Evolutionary conservation across 192 early-diverging fungal species (phyloP), one percentile per base, ranked within the genome.

Genomic region (Lobulomyces angularis): DNA sequence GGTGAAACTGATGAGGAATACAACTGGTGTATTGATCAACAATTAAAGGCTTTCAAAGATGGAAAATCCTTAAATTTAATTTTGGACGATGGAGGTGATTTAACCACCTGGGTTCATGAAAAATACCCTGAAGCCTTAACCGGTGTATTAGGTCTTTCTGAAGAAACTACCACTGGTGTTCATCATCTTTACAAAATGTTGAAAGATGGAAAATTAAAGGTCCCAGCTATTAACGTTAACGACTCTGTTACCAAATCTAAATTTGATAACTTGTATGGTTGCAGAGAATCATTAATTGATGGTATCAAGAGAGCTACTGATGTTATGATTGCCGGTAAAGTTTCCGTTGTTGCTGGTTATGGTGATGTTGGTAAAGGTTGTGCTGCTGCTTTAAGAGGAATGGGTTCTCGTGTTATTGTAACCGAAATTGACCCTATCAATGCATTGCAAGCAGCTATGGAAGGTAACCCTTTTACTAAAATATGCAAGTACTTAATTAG

Each of bases 291-390:
- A 26, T 76, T 97, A 54, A 84, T 97, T 48, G 92, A 97, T 71
- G 92, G 92, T 59, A 97, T 93, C 80, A 97, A 95, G 91, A 83
- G 92, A 62, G 92, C 92, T 59, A 97, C 92, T 58, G 92, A 97
- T 60, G 92, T 97, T 60, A 93, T 94, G 90, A 97, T 97, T 67
- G 93, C 93, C 58, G 93, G 93, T 49, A 97, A 97, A 81, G 84
- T 97, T 37, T 75, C 87, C 43, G 84, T 94, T 45, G 90, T 94
- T 58, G 90, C 89, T 58, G 90, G 93, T 63, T 97, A 94, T 83
- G 93, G 93, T 70, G 93, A 97, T 71, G 93, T 97, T 63, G 93
- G 93, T 65, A 97, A 97, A 84, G 93, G 93, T 56, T 93, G 88
- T 63, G 90, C 93, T 53, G 83, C 81, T 60, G 90, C 93, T 44